Evolutionary conservation across 192 early-diverging fungal species (phyloP).

Genomic region (Funneliformis geosporum): DNA sequence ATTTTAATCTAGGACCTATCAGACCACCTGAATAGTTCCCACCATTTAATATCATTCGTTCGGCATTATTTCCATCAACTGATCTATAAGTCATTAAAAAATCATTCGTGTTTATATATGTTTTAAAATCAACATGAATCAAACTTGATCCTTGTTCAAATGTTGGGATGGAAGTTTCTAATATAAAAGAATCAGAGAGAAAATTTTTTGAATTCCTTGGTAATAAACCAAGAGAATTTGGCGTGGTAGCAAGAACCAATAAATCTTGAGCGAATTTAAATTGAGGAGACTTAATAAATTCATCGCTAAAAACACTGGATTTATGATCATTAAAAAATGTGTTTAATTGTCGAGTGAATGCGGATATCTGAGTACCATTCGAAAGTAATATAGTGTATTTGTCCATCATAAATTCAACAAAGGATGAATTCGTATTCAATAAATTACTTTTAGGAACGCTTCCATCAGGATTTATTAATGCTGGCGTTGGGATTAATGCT

Average conservation of each 20-base stretch:
- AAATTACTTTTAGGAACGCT: neutral
- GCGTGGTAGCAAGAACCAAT: neutral
- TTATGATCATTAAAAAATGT: neutral
- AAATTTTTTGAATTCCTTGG: neutral
- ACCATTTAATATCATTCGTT: neutral
- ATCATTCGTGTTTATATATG: slow-evolving; percentile 34
- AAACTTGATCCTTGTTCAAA: slow-evolving; percentile 39
- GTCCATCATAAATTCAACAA: slow-evolving; percentile 25
- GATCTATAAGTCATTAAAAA: slow-evolving; percentile 43
- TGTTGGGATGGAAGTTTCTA: slow-evolving; percentile 42
- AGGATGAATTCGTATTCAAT: neutral
- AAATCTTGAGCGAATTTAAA: slow-evolving; percentile 8
- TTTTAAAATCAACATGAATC: slow-evolving; percentile 38
- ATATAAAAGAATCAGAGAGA: neutral
- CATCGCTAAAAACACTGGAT: neutral
- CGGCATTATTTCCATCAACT: slow-evolving; percentile 34
- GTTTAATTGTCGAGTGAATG: neutral
- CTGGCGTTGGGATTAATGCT: slow-evolving; percentile 8
- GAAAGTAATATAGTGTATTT: slow-evolving; percentile 11
- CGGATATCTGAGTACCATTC: neutral
- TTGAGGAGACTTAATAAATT: slow-evolving; percentile 2
- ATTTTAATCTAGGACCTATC: slow-evolving; percentile 36
- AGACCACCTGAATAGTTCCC: slow-evolving; percentile 31
- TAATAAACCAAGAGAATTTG: slow-evolving; percentile 4
- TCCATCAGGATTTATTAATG: neutral